These are phyloP conservation scores for Funneliformis mosseae DNA, from an alignment of 192 early-diverging fungal genomes.

Conservation along the genomic window DNA sequence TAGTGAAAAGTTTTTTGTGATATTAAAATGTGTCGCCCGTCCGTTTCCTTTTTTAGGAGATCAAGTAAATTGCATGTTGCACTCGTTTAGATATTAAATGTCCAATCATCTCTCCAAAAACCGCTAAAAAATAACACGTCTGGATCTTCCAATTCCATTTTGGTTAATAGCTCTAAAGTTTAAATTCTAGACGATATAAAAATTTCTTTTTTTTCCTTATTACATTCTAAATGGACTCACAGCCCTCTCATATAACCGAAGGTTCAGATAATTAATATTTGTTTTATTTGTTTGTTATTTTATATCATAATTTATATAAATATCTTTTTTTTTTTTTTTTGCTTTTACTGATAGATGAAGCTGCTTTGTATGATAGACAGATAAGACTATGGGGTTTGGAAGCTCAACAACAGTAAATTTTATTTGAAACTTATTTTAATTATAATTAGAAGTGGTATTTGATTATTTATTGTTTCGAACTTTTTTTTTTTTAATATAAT, in stretches of 20 bases:
- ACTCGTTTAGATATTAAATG: background rate
- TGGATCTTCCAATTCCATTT: background rate
- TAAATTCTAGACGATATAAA: background rate
- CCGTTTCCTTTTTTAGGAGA: background rate
- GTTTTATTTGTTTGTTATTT: background rate
- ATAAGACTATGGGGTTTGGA: conserved; percentile 97
- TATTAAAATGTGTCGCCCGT: background rate
- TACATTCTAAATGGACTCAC: background rate
- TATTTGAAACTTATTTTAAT: too few relatives aligned
- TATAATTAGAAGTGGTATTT: too few relatives aligned
- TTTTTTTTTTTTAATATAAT: conserved; percentile 1
- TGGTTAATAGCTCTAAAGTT: background rate
- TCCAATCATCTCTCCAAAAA: background rate
- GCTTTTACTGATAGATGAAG: conserved; percentile 65
- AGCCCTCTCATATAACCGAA: background rate
- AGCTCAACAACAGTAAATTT: conserved; percentile 70
- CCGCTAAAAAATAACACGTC: background rate
- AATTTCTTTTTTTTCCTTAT: background rate
- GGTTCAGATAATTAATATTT: background rate
- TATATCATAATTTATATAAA: background rate
- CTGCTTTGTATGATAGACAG: conserved; percentile 94
- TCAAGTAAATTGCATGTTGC: background rate
- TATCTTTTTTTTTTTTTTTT: background rate
- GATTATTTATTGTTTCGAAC: too few relatives aligned
- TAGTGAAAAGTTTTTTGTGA: background rate